Conservation (phyloP, 306 rosid genomes). For the Urtica urens region DNA sequence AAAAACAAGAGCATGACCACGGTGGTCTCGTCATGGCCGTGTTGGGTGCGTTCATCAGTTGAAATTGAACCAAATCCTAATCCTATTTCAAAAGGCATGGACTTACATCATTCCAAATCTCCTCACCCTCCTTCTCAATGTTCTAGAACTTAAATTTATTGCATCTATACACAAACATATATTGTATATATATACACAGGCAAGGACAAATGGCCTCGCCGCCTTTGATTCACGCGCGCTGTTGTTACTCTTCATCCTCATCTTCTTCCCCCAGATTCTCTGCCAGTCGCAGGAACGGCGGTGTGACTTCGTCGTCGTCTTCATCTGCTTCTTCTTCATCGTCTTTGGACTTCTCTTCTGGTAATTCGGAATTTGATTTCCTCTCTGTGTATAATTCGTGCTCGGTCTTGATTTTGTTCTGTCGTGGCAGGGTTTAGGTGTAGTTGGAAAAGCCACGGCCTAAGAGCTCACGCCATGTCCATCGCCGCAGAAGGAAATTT, state of each 20-base stretch:
- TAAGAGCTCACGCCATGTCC: slow-evolving; percentile 54
- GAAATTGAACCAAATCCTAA: too few species aligned
- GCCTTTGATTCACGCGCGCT: slow-evolving; percentile 33
- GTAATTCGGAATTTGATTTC: slow-evolving; percentile 18
- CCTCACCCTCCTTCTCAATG: too few species aligned
- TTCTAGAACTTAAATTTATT: too few species aligned
- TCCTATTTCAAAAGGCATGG: too few species aligned
- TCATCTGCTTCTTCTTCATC: slow-evolving; percentile 19
- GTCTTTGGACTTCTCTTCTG: slow-evolving; percentile 18
- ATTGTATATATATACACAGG: too few species aligned
- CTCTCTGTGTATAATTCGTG: slow-evolving; percentile 24
- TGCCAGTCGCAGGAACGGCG: slow-evolving; percentile 13
- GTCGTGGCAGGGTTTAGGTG: slow-evolving; percentile 45
- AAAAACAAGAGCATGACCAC: too few species aligned
- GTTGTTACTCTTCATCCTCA: slow-evolving; percentile 15
- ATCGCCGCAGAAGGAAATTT: slow-evolving; percentile 33
- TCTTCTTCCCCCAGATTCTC: slow-evolving; percentile 14
- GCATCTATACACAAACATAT: too few species aligned
- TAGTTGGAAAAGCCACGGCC: slow-evolving; percentile 44
- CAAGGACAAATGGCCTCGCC: slow-evolving; percentile 29
- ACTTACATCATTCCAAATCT: too few species aligned
- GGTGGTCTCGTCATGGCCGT: too few species aligned
- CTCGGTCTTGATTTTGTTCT: slow-evolving; percentile 6
- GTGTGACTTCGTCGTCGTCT: slow-evolving; percentile 13
- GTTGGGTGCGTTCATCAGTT: too few species aligned